Conservation (phyloP, 2,329 filamentous ascomycete genomes). For the Nemania diffusa region DNA sequence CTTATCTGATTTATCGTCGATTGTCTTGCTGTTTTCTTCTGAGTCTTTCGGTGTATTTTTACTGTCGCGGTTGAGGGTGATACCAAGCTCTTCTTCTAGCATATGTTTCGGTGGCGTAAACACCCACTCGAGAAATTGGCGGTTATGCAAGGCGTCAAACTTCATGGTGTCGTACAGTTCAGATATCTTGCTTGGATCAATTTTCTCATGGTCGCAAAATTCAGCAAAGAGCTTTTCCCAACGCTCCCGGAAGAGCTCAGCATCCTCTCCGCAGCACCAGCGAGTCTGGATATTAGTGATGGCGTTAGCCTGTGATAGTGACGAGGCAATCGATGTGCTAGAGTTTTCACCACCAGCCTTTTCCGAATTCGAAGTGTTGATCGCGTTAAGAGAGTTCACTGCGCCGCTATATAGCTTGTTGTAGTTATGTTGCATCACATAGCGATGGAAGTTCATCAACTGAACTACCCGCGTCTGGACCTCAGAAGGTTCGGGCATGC, state of each 20-base stretch:
- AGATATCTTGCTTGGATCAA: constrained; percentile 98
- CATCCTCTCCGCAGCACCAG: constrained; percentile 97
- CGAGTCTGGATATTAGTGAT: constrained; percentile 81
- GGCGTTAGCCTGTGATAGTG: constrained; percentile 69
- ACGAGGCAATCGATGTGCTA: constrained; percentile 57
- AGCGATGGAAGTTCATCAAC: constrained; percentile 96
- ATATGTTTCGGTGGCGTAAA: constrained; percentile 88
- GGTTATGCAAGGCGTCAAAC: constrained; percentile 96
- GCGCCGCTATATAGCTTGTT: constrained; percentile 77
- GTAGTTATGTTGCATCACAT: constrained; percentile 96
- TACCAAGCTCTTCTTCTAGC: constrained; percentile 74
- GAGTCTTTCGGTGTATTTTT: constrained; percentile 53
- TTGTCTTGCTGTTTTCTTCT: constrained; percentile 53
- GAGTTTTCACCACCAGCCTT: constrained; percentile 57
- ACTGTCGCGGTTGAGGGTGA: constrained; percentile 54
- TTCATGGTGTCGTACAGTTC: constrained; percentile 99
- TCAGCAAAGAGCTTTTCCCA: constrained; percentile 99
- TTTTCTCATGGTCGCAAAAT: constrained; percentile 96
- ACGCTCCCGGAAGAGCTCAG: constrained; percentile 91
- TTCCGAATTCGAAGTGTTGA: constrained; percentile 62
- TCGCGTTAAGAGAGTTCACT: constrained; percentile 69
- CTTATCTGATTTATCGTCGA: constrained; percentile 57
- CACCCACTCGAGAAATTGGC: constrained; percentile 95
- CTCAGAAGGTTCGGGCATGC: constrained; percentile 92
- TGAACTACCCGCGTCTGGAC: constrained; percentile 93